Evolutionary conservation across 2,329 filamentous ascomycete species (phyloP), one percentile per base, ranked within the genome.

Genomic region (Talaromyces piceae): DNA sequence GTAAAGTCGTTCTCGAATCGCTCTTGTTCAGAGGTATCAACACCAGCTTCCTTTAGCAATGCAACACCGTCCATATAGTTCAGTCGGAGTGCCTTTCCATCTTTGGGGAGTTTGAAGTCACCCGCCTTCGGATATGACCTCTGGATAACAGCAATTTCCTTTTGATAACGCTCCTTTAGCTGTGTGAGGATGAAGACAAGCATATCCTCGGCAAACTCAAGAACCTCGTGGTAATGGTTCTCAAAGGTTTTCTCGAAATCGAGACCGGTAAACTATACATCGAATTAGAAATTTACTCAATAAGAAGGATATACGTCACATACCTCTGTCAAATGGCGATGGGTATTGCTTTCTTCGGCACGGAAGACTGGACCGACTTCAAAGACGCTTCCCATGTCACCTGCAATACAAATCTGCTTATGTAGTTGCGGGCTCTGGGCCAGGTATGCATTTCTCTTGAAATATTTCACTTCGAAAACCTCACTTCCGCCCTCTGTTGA

Each of bases 401-500:
- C 78, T 3, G 81, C 78, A 59, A 85, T 83, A 59, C 81, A 76
- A 80, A 84, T 84, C 62, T 85, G 82, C 72, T 85, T 85, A 72
- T 82, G 80, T 56, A 85, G 72, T 61, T 85, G 82, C 6, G 82
- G 82, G 33, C 77, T 81, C 61, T 85, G 82, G 2, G 82, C 81
- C 37, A 85, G 72, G 64, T 78, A 84, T 23, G 89, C 91, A 58
- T 86, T 81, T 63, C 86, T 82, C 59, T 86, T 88, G 68, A 97
- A 97, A 73, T 97, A 97, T 41, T 85, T 84, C 60, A 97, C 77
- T 61, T 85, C 79, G 70, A 98, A 97, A 37, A 97, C 91, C 66
- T 91, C 94, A 59, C 84, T 84, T 58, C 93, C 93, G 62, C 93
- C 91, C 73, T 98, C 93, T 3, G 89, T 93, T 4, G 93, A 87